Evolutionary conservation across 306 rosid genomes (phyloP).

Genomic region (Senna siamea): DNA sequence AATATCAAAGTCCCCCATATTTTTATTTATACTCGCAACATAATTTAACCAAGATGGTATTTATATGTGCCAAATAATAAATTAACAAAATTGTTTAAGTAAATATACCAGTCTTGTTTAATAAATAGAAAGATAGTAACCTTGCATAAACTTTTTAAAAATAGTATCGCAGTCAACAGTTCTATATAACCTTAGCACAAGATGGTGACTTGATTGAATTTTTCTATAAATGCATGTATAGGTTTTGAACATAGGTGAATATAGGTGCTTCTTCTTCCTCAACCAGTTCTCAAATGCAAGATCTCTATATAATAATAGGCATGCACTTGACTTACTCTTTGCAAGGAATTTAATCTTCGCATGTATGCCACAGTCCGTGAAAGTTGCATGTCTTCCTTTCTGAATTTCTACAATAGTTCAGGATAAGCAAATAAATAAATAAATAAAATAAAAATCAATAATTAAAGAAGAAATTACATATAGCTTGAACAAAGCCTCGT

Average conservation of each 20-base stretch:
- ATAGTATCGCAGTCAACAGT: neutral
- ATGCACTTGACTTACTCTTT: conserved; percentile 66
- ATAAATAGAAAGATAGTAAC: neutral
- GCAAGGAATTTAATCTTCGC: conserved; percentile 88
- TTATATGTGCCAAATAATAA: neutral
- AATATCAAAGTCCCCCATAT: neutral
- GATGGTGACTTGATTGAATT: neutral
- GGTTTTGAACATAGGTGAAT: neutral
- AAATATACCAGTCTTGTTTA: neutral
- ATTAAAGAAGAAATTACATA: no score
- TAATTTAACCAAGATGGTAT: neutral
- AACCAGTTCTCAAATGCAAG: conserved; percentile 2
- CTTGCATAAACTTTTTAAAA: neutral
- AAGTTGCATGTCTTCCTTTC: conserved; percentile 84
- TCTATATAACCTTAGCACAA: conserved; percentile 19
- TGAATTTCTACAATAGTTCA: conserved; percentile 73
- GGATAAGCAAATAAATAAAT: conserved; percentile 27
- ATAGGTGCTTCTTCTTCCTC: conserved; percentile 1
- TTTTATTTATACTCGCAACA: neutral
- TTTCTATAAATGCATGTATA: neutral
- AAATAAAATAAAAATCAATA: no score
- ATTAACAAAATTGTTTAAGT: no score
- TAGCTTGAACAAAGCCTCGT: no score
- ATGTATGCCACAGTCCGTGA: conserved; percentile 89
- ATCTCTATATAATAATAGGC: neutral